phyloP scores from a whole-genome alignment of 2,329 filamentous ascomycete genomes.

The Colletotrichum liaoningense region DNA sequence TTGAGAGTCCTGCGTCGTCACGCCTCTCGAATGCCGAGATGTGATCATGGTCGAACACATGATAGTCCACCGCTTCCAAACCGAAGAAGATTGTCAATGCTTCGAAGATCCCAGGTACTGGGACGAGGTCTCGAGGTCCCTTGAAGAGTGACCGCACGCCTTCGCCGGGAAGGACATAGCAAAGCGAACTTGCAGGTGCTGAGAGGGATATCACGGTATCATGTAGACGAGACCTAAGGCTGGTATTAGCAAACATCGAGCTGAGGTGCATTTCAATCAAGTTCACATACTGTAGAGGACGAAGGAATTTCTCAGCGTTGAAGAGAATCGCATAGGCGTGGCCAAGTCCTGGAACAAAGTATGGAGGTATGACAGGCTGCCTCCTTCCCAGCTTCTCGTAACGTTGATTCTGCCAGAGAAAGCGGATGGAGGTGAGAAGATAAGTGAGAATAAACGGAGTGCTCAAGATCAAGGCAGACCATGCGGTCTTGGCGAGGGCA shows the following conservation, averaged over 20 bases:
- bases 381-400: background rate
- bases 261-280: background rate
- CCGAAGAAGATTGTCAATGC: conserved; percentile 26
- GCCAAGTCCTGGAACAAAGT: background rate
- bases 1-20: background rate
- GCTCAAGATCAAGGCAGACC: background rate
- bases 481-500: too few species aligned
- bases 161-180: conserved; percentile 25
- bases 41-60: conserved; percentile 20
- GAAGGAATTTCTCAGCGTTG: conserved; percentile 10
- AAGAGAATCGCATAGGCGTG: conserved; percentile 2
- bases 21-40: conserved; percentile 12
- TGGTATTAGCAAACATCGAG: background rate
- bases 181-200: background rate
- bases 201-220: background rate
- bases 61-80: background rate
- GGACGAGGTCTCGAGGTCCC: background rate
- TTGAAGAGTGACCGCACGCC: conserved; percentile 11
- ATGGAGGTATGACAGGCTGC: background rate
- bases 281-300: background rate
- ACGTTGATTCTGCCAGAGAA: background rate
- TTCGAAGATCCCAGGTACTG: conserved; percentile 17
- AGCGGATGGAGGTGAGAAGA: background rate
- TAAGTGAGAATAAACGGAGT: background rate
- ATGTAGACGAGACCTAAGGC: background rate